phyloP scores from a whole-genome alignment of 345 rosid genomes.

The Rhizophora apiculata region DNA sequence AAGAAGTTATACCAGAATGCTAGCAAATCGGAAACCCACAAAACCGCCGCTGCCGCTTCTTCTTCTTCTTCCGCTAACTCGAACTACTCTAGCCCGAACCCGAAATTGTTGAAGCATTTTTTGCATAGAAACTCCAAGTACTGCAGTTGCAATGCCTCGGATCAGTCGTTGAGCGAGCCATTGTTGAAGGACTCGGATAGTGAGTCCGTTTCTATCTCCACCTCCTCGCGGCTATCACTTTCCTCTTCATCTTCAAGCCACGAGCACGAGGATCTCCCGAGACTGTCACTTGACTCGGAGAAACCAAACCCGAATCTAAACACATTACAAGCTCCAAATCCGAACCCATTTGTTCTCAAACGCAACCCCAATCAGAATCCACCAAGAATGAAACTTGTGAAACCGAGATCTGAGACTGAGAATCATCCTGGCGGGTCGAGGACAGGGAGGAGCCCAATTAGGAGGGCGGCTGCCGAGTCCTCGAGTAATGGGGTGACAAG shows the following conservation, averaged over 20 bases:
- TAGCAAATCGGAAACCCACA: slow-evolving; percentile 25
- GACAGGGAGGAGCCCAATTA: slow-evolving; percentile 59
- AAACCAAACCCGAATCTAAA: slow-evolving; percentile 26
- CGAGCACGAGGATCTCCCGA: slow-evolving; percentile 78
- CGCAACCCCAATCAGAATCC: slow-evolving; percentile 40
- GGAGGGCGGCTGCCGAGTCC: slow-evolving; percentile 23
- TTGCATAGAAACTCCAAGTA: slow-evolving; percentile 66
- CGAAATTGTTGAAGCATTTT: slow-evolving; percentile 61
- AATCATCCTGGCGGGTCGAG: slow-evolving; percentile 27
- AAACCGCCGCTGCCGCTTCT: slow-evolving; percentile 2
- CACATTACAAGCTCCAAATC: slow-evolving; percentile 13
- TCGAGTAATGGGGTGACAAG: slow-evolving; percentile 32
- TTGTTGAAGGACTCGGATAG: slow-evolving; percentile 61
- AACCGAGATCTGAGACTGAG: slow-evolving; percentile 38
- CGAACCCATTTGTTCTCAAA: slow-evolving; percentile 56
- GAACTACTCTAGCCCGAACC: slow-evolving; percentile 11
- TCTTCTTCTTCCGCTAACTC: slow-evolving; percentile 21
- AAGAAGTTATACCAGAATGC: slow-evolving; percentile 52
- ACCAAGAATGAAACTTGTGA: slow-evolving; percentile 63
- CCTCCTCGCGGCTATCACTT: slow-evolving; percentile 69
- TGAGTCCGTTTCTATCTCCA: slow-evolving; percentile 62
- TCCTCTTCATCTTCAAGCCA: slow-evolving; percentile 88
- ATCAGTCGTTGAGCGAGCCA: slow-evolving; percentile 55
- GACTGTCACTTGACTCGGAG: slow-evolving; percentile 81
- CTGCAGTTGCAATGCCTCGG: slow-evolving; percentile 26